Evolutionary conservation across 208 protist genomes (phyloP).

Genomic region (Trypanosoma conorhini): DNA sequence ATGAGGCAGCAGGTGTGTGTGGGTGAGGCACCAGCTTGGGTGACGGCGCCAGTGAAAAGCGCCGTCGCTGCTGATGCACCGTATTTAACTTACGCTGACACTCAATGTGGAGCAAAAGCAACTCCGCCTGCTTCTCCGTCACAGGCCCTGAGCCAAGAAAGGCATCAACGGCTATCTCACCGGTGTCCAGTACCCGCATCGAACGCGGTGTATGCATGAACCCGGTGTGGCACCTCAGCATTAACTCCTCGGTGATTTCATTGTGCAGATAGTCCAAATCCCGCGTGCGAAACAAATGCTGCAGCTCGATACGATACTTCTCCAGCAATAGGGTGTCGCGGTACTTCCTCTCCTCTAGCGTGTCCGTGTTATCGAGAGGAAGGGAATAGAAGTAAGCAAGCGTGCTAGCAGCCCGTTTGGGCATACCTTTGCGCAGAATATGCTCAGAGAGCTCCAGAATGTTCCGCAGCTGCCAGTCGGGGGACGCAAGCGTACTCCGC

Average conservation of each 20-base stretch:
- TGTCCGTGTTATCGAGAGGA: slow-evolving; percentile 28
- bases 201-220: not conserved
- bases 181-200: not conserved
- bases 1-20: not conserved
- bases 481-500: slow-evolving; percentile 68
- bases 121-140: slow-evolving; percentile 53
- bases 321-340: slow-evolving; percentile 59
- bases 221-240: not conserved
- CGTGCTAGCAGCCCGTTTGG: slow-evolving; percentile 54
- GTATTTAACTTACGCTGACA: slow-evolving; percentile 44
- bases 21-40: not conserved
- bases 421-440: slow-evolving; percentile 67
- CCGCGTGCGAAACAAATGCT: slow-evolving; percentile 33
- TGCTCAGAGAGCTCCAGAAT: slow-evolving; percentile 71
- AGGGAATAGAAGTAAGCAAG: slow-evolving; percentile 56
- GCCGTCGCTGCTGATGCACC: slow-evolving; percentile 7
- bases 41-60: not conserved
- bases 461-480: slow-evolving; percentile 76
- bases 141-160: slow-evolving; percentile 5
- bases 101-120: slow-evolving; percentile 64
- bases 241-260: slow-evolving; percentile 36
- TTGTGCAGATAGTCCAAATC: slow-evolving; percentile 51
- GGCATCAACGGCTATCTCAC: not conserved
- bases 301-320: slow-evolving; percentile 62
- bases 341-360: slow-evolving; percentile 32